Evolutionary conservation across 1,284 basidiomycete genomes (phyloP), one percentile per base, ranked within the genome.

Genomic region (Ganoderma lucidum): DNA sequence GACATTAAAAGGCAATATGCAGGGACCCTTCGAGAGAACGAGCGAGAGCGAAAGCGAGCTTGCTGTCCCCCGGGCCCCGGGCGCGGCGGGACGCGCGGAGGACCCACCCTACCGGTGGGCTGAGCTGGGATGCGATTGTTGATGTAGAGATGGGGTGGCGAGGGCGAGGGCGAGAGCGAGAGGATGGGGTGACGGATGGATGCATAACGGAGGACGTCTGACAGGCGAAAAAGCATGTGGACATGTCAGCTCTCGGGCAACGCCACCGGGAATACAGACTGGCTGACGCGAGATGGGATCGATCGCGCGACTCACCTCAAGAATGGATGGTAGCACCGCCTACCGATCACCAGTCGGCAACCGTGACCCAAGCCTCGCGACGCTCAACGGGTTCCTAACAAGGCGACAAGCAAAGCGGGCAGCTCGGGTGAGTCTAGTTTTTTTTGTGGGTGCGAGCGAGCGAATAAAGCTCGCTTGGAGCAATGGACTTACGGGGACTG

Each of bases 321-420:
- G 41, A 59, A 59, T 42, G 30, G 64, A 55, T 19, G 45, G 59
- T 23, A 48, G 60, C 23, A 48, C 35, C 12, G 32, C 45, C 45
- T 28, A 58, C 2, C 41, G 60, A 66, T 68, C 55, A 73, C 72
- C 72, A 73, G 70, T 73, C 72, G 66, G 70, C 72, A 59, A 70
- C 64, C 62, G 72, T 73, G 62, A 73, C 69, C 68, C 67, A 71
- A 45, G 72, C 68, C 51, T 73, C 72, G 53, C 70, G 72, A 59
- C 72, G 70, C 67, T 73, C 67, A 56, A 55, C 66, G 59, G 59
- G 59, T 41, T 30, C 39, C 59, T 61, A 4, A 39, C 19, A 48
- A 19, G 6, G 44, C 17, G 17, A 45, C 19, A 14, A 17, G 32
- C 15, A 35, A 39, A 23, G 2, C 35, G n/a, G 19, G 35, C 3